Base-by-base conservation (phyloP, 2,329 filamentous ascomycete genomes). In the Fusarium fujikuroi region DNA sequence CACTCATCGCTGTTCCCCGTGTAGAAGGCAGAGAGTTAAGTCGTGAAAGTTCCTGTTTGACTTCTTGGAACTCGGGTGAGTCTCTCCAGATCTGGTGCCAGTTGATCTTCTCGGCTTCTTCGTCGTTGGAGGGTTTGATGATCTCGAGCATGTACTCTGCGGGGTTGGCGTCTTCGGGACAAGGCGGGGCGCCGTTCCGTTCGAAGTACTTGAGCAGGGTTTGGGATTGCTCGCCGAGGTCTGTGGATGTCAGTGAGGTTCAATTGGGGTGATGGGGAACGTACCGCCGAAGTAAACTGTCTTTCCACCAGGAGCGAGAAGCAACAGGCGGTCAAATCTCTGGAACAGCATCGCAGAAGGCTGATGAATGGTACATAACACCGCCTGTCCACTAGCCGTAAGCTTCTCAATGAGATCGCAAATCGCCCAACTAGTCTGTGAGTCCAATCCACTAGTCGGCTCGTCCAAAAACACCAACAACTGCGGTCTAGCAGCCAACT, bases 401-500 rank as follows among this genome's bases (percentile, higher is more conserved):
- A 91, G 83, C 70, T 93, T 94, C 73, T 92, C 88, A 63, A 95
- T 87, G 7, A 94, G 85, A 78, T 90, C 88, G 37, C 91, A 88
- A 77, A 94, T 94, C 56, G 91, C 90, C 91, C 91, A 94, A 0
- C 92, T 92, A 2, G 92, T 93, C 78, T 94, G 92, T 75, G 87
- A 91, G 80, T 95, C 92, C 15, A 94, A 86, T 78, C 92, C 92
- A 12, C 92, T 93, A 6, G 92, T 94, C 5, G 92, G 92, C 76
- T 95, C 92, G 75, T 95, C 92, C 19, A 94, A 85, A 84, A 94
- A 94, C 21, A 94, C 87, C 54, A 94, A 86, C 6, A 94, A 83
- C 44, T 91, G 87, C 2, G 92, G 92, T 77, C 92, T 92, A 2
- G 92, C 92, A 21, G 91, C 92, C 8, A 95, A 84, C 78, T 95